These are phyloP conservation scores for Ceratocystis cubensis DNA, from an alignment of 2,329 filamentous ascomycete species.

Conservation along the genomic window DNA sequence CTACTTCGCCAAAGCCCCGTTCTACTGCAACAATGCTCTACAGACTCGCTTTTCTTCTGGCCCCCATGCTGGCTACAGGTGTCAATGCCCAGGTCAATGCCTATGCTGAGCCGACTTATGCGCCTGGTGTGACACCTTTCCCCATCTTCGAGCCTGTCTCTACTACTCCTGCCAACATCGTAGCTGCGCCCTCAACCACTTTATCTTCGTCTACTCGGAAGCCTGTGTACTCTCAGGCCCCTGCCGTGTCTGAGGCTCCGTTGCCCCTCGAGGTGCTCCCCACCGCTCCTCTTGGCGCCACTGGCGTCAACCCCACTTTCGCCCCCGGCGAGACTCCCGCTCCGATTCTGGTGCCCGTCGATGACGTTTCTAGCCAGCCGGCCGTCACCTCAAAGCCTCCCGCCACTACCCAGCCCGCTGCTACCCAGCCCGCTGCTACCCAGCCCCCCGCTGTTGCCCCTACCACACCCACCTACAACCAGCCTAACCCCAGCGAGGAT, in stretches of 20 bases:
- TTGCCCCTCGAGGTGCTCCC: background rate
- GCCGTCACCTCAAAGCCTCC: background rate
- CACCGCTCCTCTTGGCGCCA: background rate
- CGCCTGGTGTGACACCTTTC: conserved; percentile 13
- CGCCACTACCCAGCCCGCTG: background rate
- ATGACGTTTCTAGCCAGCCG: background rate
- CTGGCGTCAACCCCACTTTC: conserved; percentile 8
- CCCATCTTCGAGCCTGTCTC: conserved; percentile 19
- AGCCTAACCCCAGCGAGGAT: background rate
- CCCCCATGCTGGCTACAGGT: conserved; percentile 9
- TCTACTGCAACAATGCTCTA: conserved; percentile 10
- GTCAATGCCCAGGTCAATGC: conserved; percentile 4
- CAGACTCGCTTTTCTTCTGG: conserved; percentile 12
- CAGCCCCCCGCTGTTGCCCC: background rate
- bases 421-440: background rate
- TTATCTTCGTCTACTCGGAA: background rate
- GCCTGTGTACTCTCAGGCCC: conserved; percentile 1
- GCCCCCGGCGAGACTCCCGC: conserved; percentile 13
- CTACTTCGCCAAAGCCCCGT: background rate
- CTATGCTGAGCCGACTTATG: conserved; percentile 15
- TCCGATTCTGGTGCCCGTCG: conserved; percentile 17
- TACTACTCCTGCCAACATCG: background rate
- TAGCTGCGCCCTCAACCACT: conserved; percentile 2
- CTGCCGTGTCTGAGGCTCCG: background rate
- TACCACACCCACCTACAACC: background rate